Conservation (phyloP, 2,329 filamentous ascomycete genomes). For the Cordyceps militaris region DNA sequence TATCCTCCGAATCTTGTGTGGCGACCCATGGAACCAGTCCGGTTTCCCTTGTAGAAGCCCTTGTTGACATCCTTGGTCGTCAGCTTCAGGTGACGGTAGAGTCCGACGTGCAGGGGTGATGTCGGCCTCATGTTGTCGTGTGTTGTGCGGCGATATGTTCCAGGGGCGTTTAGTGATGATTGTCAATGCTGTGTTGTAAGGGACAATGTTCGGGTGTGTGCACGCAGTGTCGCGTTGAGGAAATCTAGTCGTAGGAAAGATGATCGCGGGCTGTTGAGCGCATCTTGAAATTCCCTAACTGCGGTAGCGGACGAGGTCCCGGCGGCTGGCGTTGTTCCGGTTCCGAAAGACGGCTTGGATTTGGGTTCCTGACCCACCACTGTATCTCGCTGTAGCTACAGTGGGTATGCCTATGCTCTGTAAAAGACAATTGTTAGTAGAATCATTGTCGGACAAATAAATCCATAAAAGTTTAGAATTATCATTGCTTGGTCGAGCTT, state of each 20-base stretch:
- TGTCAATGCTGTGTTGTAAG: too few species aligned
- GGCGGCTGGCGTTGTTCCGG: constrained; percentile 26
- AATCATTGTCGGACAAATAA: not conserved
- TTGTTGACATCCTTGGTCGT: constrained; percentile 91
- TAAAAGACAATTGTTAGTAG: not conserved
- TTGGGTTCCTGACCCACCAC: not conserved
- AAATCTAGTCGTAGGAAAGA: not conserved
- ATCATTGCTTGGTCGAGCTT: not conserved
- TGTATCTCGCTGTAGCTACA: not conserved
- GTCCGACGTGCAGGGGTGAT: constrained; percentile 51
- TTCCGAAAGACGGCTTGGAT: constrained; percentile 17
- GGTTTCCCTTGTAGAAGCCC: constrained; percentile 95
- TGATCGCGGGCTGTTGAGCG: not conserved
- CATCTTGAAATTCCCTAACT: constrained; percentile 8
- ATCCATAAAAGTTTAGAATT: not conserved
- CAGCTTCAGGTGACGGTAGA: constrained; percentile 68
- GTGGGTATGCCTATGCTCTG: not conserved
- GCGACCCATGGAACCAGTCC: constrained; percentile 77
- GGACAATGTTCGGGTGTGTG: not conserved
- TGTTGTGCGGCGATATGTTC: not conserved
- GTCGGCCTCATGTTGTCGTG: constrained; percentile 55
- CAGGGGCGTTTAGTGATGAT: not conserved
- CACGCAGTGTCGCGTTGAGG: not conserved
- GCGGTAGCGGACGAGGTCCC: constrained; percentile 4
- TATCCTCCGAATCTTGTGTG: constrained; percentile 83